Base-by-base conservation (phyloP, 768 basidiomycete species). In the Podaxis mareebaensis region DNA sequence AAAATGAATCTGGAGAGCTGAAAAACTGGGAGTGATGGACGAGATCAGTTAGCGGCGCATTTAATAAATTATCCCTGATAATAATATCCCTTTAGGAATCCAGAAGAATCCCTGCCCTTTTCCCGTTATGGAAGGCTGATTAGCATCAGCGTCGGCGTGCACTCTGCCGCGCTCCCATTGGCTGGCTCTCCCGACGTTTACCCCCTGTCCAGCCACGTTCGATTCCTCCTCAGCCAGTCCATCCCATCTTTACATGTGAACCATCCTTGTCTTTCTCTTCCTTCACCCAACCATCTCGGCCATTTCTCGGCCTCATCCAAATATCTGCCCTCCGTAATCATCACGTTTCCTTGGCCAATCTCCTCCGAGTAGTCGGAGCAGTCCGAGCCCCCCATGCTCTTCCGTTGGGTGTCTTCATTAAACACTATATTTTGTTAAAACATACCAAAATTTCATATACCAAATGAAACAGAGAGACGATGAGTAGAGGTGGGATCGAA, bases 41-140 rank as follows among this genome's bases (percentile, higher is more conserved):
- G 42, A 66, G 58, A 63, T 57, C 58, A 60, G 58, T 40, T 60
- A 60, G 49, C 46, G 49, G 58, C 33, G 36, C 48, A 59, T 36
- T 24, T 51, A 48, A 51, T 51, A 48, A 65, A 65, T 44, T 52
- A 52, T 46, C 44, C 44, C 3, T n/a, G 52, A 63, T 59, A 59
- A 63, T 60, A 62, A 56, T 61, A 64, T 64, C 65, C 53, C 48
- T 44, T 61, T 24, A 52, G 55, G 40, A 30, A 61, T 64, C 63
- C 33, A 8, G 33, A 46, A 46, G 44, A 46, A 46, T 46, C 49
- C 56, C 53, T 58, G 28, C 61, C 53, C 10, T 60, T 49, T 53
- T 24, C 65, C 55, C 55, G 33, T 56, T 59, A 60, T 54, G 67
- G 67, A 54, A 66, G 46, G 51, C 58, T 20, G 33, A 54, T 60